Base-by-base conservation (phyloP, 371 early-diverging fungal species). In the Smittium culicis region DNA sequence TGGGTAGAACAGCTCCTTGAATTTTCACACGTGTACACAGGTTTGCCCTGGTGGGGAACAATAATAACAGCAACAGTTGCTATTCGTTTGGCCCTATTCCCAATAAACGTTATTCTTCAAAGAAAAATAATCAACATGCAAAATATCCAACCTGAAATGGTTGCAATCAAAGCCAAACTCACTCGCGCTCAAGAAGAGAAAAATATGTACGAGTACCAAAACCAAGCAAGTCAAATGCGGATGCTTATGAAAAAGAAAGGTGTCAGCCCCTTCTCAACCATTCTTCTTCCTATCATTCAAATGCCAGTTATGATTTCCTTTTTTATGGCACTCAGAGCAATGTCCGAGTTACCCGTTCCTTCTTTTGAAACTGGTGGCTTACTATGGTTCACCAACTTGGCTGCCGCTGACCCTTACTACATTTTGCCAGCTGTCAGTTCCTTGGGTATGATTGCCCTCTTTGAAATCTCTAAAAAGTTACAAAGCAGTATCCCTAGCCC, bases 21-120 rank as follows among this genome's bases (percentile, higher is more conserved):
- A 74, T 81, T 80, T 28, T 74, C 90, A 45, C 85, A 93, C 72
- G 87, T 94, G 5, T 77, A 80, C 54, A 84, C 86, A 14, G 94
- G 93, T 0, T 69, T 97, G 64, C 94, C 96, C 14, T 96, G 97
- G 97, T 94, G 89, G 89, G 91, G 81, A 0, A 85, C 93, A 5
- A 94, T 97, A 66, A 83, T 82, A 1, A 76, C 75, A 1, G 77
- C 86, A 0, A 93, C 93, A 0, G 55, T 94, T 14, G 65, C 80
- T 3, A 80, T 91, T 11, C 91, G 96, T 67, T 63, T 84, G 0
- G 79, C 82, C 0, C 67, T 92, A 45, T 74, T 92, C 55, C 96
- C 96, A 0, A 66, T 93, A 32, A 81, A 86, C 68, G 75, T 92
- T 72, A 87, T 86, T 73, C 73, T 86, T 29, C 92, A 91, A 69